Base-by-base conservation (phyloP, 306 rosid species). In the Casuarina cunninghamiana region DNA sequence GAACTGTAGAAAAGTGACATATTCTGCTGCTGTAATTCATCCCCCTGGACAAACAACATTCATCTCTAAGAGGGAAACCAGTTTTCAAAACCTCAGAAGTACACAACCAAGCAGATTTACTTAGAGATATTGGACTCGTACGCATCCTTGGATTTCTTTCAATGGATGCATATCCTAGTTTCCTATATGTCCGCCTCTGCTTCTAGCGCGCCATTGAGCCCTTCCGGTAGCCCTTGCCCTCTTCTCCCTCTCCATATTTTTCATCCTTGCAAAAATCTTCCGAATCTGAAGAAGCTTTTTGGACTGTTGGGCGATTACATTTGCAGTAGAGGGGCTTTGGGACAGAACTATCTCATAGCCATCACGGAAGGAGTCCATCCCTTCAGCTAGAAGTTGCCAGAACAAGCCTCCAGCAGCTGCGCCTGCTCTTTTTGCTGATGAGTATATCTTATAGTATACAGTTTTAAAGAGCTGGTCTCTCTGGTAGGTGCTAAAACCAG, bases 341-440 rank as follows among this genome's bases (percentile, higher is more conserved):
- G 92, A 91, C 42, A 92, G 87, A 72, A 85, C 76, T 76, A 94
- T 71, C 6, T 93, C 98, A 7, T 94, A 94, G 0, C 97, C 97
- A 21, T 94, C 98, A 5, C 89, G 77, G 57, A 92, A 90, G 5
- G 97, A 88, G 78, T 89, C 91, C 97, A 92, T 90, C 1, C 96
- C 97, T 60, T 87, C 87, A 0, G 94, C 88, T 15, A 92, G 84
- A 69, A 94, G 98, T 79, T 94, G 98, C 98, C 98, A 94, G 83
- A 91, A 92, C 46, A 94, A 54, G 26, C 90, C 91, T 16, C 97
- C 98, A 4, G 84, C 89, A 1, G 96, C 98, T 15, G 96, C 83
- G 1, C 94, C 98, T 5, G 96, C 94, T 43, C 90, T 69, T 79
- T 78, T 92, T 0, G 97, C 97, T 1, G 96, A 94, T 2, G 88